These are phyloP conservation scores for Cenococcum geophilum DNA, from an alignment of 495 filamentous ascomycete genomes.

Conservation along the genomic window DNA sequence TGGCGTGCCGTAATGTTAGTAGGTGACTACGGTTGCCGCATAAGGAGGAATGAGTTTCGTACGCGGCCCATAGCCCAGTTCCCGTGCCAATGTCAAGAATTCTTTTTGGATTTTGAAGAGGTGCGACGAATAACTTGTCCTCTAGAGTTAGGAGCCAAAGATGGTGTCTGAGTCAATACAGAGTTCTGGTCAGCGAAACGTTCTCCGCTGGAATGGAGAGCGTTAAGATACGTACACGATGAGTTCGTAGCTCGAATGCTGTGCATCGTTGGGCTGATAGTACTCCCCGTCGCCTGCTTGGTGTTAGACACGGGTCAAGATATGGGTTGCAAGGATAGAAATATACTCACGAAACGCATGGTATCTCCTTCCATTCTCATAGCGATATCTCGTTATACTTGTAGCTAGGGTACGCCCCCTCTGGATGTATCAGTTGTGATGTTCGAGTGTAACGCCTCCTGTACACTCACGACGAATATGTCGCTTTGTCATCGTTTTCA, in stretches of 20 bases:
- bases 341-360: slow-evolving; percentile 30
- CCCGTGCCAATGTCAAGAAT: slow-evolving; percentile 38
- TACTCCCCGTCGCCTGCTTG: slow-evolving; percentile 26
- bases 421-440: slow-evolving; percentile 2
- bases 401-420: slow-evolving; percentile 32
- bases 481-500: slow-evolving; percentile 21
- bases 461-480: slow-evolving; percentile 24
- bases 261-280: slow-evolving; percentile 29
- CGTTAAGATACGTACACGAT: slow-evolving; percentile 21
- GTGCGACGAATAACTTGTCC: slow-evolving; percentile 34
- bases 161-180: slow-evolving; percentile 26
- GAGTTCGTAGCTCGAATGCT: slow-evolving; percentile 12
- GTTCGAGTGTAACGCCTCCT: neutral
- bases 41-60: slow-evolving; percentile 5
- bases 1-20: neutral
- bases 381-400: slow-evolving; percentile 31
- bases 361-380: slow-evolving; percentile 36
- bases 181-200: neutral
- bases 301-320: neutral
- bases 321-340: neutral
- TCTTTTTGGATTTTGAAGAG: slow-evolving; percentile 30
- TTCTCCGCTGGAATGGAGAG: neutral
- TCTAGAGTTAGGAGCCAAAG: slow-evolving; percentile 31
- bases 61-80: slow-evolving; percentile 38
- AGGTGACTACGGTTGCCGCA: neutral